Evolutionary conservation across 2,329 filamentous ascomycete genomes (phyloP).

Genomic region (Phoma sp.): DNA sequence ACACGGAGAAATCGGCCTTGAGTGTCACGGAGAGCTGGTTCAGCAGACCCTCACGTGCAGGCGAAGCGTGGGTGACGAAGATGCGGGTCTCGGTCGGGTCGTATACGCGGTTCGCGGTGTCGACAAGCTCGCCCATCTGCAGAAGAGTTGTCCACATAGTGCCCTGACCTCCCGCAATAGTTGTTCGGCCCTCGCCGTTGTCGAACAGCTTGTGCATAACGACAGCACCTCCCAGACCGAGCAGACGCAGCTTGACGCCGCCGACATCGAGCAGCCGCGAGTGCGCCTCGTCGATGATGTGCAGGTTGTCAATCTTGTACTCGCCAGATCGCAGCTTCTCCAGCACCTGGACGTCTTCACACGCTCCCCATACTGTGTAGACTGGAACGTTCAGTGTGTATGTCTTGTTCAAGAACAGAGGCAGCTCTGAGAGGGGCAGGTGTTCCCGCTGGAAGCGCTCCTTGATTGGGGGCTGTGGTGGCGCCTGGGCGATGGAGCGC

Average conservation of each 20-base stretch:
- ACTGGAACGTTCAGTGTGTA: conserved; percentile 94
- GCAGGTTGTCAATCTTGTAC: conserved; percentile 96
- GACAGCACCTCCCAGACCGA: conserved; percentile 92
- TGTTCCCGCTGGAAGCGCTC: conserved; percentile 80
- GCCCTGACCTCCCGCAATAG: conserved; percentile 95
- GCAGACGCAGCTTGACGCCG: conserved; percentile 90
- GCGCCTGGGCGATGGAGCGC: conserved; percentile 69
- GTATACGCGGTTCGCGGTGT: conserved; percentile 97
- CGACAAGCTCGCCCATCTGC: conserved; percentile 97
- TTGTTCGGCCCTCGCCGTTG: conserved; percentile 96
- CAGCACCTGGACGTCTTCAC: conserved; percentile 94
- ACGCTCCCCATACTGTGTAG: conserved; percentile 98
- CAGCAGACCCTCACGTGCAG: conserved; percentile 91
- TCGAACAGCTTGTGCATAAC: conserved; percentile 99
- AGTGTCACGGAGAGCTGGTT: conserved; percentile 97
- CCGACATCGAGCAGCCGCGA: conserved; percentile 94
- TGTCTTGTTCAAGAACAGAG: conserved; percentile 84
- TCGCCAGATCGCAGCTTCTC: conserved; percentile 97
- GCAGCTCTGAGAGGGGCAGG: conserved; percentile 89
- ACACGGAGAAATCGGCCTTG: conserved; percentile 98
- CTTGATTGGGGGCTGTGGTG: conserved; percentile 75
- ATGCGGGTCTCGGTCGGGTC: conserved; percentile 96
- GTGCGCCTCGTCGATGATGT: conserved; percentile 98
- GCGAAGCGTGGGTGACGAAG: conserved; percentile 96
- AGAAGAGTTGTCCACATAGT: conserved; percentile 99